Evolutionary conservation across 179 eudicot genomes (phyloP).

Genomic region (Spergularia azorica): DNA sequence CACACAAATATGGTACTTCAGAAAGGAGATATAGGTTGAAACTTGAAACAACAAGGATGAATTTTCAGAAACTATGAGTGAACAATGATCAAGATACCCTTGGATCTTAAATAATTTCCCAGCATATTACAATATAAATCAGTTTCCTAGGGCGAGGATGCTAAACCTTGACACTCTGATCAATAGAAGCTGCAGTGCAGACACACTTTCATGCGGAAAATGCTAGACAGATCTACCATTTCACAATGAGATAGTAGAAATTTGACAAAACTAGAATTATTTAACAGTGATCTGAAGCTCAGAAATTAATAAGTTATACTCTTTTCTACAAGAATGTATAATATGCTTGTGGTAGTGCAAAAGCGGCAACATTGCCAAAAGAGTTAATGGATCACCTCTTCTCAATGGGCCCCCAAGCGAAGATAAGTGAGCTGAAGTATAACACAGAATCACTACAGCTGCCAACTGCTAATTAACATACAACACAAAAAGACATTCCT

Average conservation of each 20-base stretch:
- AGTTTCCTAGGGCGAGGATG: not conserved
- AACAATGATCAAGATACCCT: not conserved
- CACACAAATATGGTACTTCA: not conserved
- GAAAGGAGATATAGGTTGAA: not conserved
- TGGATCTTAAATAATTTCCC: not conserved
- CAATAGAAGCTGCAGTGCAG: not conserved
- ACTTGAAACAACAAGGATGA: not conserved
- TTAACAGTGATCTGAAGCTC: not conserved
- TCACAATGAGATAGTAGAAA: not conserved
- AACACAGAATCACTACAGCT: not conserved
- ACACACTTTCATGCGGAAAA: not conserved
- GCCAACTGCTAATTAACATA: constrained; percentile 6
- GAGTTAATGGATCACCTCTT: not conserved
- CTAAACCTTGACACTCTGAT: not conserved
- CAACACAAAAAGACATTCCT: not conserved
- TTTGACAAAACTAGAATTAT: not conserved
- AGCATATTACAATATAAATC: not conserved
- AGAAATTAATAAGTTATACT: not conserved
- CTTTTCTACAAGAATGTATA: not conserved
- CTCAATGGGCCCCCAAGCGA: not conserved
- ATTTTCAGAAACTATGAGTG: not conserved
- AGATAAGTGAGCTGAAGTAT: not conserved
- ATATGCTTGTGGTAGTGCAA: not conserved
- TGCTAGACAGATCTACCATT: not conserved
- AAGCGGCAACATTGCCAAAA: not conserved